phyloP scores from a whole-genome alignment of 768 basidiomycete species.

The Xerocomus brunneocitrinus region DNA sequence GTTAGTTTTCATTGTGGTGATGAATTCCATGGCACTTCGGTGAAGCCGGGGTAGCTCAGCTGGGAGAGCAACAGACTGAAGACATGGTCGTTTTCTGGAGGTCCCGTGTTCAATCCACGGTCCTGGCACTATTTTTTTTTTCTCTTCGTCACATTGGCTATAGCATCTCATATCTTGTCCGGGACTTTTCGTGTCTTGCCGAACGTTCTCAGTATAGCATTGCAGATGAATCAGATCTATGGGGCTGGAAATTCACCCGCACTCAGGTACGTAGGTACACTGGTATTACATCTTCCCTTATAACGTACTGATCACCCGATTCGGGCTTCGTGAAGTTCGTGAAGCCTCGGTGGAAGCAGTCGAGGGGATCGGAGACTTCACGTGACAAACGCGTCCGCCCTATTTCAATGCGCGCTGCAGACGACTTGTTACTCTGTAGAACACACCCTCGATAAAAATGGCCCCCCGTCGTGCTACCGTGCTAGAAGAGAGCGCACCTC shows the following conservation, averaged over 20 bases:
- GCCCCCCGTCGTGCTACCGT: conserved; percentile 27
- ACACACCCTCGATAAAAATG: conserved; percentile 12
- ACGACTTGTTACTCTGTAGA: not conserved
- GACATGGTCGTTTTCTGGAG: conserved; percentile 38
- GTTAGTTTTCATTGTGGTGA: not conserved
- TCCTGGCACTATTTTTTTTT: conserved; percentile 38
- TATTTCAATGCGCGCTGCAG: conserved; percentile 9
- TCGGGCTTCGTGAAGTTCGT: not conserved
- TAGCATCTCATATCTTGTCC: not conserved
- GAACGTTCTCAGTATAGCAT: not conserved
- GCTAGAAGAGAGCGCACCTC: conserved; percentile 22
- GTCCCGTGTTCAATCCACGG: conserved; percentile 56
- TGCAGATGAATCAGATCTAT: not conserved
- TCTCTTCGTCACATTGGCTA: not conserved
- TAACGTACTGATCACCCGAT: not conserved
- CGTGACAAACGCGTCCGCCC: conserved; percentile 17
- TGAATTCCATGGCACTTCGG: too few relatives aligned
- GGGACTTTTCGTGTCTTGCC: not conserved
- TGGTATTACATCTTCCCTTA: not conserved
- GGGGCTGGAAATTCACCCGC: not conserved
- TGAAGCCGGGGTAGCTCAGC: conserved; percentile 61
- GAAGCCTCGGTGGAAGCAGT: conserved; percentile 1
- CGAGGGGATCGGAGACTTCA: conserved; percentile 2
- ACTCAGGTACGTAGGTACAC: not conserved
- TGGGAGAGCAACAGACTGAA: conserved; percentile 77